These are phyloP conservation scores for Arthrobotrys megalospora DNA, from an alignment of 2,329 filamentous ascomycete species.

Conservation along the genomic window DNA sequence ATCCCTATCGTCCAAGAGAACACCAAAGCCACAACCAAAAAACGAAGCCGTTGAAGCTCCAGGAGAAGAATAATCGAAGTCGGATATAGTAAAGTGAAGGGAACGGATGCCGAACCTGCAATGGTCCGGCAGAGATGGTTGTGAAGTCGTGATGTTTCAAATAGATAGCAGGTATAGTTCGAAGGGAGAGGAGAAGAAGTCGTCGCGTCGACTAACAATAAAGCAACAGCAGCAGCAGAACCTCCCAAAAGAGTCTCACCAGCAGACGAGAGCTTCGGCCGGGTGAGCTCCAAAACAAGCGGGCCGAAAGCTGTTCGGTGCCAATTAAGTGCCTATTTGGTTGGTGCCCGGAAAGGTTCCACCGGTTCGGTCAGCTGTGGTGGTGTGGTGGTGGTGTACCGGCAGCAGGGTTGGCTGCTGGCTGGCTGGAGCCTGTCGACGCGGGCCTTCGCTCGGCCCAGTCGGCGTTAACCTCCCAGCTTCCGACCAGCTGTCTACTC, in stretches of 20 bases:
- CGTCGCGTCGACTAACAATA: conserved; percentile 52
- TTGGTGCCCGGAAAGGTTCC: conserved; percentile 7
- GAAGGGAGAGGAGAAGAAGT: conserved; percentile 42
- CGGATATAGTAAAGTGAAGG: conserved; percentile 5
- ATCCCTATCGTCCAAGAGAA: conserved; percentile 37
- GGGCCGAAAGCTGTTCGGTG: conserved; percentile 27
- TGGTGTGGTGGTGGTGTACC: no score
- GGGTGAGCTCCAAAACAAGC: neutral
- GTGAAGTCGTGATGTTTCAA: conserved; percentile 38
- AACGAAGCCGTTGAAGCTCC: conserved; percentile 20
- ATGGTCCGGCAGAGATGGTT: conserved; percentile 35
- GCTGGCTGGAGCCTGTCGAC: no score
- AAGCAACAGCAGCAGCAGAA: neutral
- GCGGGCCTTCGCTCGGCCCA: conserved; percentile 8
- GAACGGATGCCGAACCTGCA: conserved; percentile 32
- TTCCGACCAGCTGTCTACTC: conserved; percentile 42
- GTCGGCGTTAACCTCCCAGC: conserved; percentile 33
- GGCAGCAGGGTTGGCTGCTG: no score
- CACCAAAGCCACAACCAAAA: conserved; percentile 30
- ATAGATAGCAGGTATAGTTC: conserved; percentile 7
- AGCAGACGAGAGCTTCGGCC: conserved; percentile 7
- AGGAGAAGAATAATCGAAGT: conserved; percentile 9
- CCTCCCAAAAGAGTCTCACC: conserved; percentile 8
- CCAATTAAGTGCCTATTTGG: conserved; percentile 2
- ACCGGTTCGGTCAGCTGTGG: neutral